Base-by-base conservation (phyloP, 2,329 filamentous ascomycete genomes). In the Leptographium lundbergii region DNA sequence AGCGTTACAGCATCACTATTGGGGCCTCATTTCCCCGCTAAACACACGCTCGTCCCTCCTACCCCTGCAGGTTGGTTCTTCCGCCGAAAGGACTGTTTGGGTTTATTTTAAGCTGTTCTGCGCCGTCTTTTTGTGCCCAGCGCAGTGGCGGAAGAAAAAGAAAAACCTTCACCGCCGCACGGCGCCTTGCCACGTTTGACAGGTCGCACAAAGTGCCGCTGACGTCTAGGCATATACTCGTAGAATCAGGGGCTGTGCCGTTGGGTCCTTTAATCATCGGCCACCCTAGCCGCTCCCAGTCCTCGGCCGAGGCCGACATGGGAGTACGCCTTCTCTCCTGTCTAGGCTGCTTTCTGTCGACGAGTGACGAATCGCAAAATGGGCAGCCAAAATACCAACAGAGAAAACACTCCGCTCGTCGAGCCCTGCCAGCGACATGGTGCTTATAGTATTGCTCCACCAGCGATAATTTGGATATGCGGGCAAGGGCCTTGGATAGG, bases 401-500 rank as follows among this genome's bases (percentile, higher is more conserved):
- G n/a, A 50, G 6, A 50, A 27, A 24, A 24, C 25, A 50, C 47
- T 4, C 22, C 22, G 47, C 9, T 50, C 47, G 47, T 27, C 47
- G 9, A 25, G 25, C 47, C 47, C 47, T 50, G 47, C 47, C 47
- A 25, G 47, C 14, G 48, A 51, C 24, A 6, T 19, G 22, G 22
- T 17, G 22, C 22, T 29, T 24, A n/a, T 34, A 19, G 19, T 22
- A 29, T n/a, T 34, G 17, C 51, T n/a, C 51, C 29, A 54, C 32
- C 19, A 24, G 6, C 29, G 17, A 57, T 54, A 7, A 19, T 50
- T 50, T 56, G 25, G 54, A 60, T 57, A 52, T 57, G 54, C 58
- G 53, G 25, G 25, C 17, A 51, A 24, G 48, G 42, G 34, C 24
- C 19, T 45, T 25, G 39, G 13, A 27, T 32, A 51, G 50, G 56